Conservation (phyloP, 1,284 basidiomycete genomes). For the Papiliotrema fonsecae region DNA sequence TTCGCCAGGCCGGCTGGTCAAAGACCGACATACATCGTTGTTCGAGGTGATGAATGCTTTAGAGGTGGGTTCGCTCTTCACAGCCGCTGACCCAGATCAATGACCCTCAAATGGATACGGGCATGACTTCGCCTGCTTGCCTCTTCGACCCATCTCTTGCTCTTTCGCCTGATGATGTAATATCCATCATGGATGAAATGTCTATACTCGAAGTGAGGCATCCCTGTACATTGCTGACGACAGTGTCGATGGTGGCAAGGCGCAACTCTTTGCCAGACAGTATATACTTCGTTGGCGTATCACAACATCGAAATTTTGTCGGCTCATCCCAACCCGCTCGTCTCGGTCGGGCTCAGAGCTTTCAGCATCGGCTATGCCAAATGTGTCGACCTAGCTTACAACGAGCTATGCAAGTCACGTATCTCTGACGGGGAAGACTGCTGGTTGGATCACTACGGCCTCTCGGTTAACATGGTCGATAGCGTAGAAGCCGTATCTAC, state of each 20-base stretch:
- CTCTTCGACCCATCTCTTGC: constrained; percentile 62
- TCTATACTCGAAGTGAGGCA: constrained; percentile 68
- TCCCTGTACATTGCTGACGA: constrained; percentile 15
- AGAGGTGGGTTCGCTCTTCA: constrained; percentile 53
- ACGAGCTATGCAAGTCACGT: constrained; percentile 66
- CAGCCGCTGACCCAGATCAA: constrained; percentile 55
- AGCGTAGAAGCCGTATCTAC: constrained; percentile 56
- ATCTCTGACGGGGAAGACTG: constrained; percentile 83
- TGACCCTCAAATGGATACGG: constrained; percentile 82
- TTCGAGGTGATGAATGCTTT: constrained; percentile 86
- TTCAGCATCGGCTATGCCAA: constrained; percentile 72
- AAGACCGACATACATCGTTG: constrained; percentile 65
- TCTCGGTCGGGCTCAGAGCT: constrained; percentile 66
- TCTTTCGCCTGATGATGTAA: constrained; percentile 68
- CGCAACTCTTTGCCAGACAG: constrained; percentile 74
- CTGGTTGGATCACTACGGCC: constrained; percentile 78
- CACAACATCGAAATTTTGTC: constrained; percentile 50
- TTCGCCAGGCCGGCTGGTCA: constrained; percentile 60
- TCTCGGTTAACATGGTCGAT: constrained; percentile 67
- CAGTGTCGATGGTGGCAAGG: constrained; percentile 86
- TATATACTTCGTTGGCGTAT: constrained; percentile 74
- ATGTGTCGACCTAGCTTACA: constrained; percentile 74
- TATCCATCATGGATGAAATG: constrained; percentile 79
- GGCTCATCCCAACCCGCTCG: constrained; percentile 53
- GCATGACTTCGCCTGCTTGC: constrained; percentile 47